Percentiles rank a stretch among this genome's conserved stretches.
phyloP scores from a whole-genome alignment of 148 eudicot species.

The Silene conica region DNA sequence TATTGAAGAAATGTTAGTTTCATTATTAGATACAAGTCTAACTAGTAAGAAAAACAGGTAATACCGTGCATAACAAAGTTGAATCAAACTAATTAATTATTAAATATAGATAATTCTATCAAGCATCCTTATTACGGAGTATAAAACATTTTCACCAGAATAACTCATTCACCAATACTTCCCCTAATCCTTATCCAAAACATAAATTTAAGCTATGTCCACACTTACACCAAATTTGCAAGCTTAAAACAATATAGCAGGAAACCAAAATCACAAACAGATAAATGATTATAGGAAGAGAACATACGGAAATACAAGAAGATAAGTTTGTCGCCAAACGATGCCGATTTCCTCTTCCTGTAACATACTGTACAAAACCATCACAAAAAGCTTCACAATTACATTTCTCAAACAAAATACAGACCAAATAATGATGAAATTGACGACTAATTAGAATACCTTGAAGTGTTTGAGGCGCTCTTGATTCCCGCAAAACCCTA shows the following conservation, averaged over 20 bases:
- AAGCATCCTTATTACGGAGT: not conserved
- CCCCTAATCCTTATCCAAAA: not conserved
- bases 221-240: not conserved
- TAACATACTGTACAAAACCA: slow-evolving; percentile 31
- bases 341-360: slow-evolving; percentile 32
- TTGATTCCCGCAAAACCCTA: slow-evolving; percentile 45
- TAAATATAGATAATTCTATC: no score
- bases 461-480: slow-evolving; percentile 29
- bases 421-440: not conserved
- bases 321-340: slow-evolving; percentile 24
- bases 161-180: no score
- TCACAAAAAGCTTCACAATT: slow-evolving; percentile 1
- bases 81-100: no score
- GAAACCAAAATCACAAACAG: not conserved
- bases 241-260: not conserved
- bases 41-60: no score
- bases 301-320: slow-evolving; percentile 46
- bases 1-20: not conserved
- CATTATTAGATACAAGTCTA: not conserved
- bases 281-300: not conserved
- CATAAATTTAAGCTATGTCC: not conserved
- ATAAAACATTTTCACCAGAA: not conserved
- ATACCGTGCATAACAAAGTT: no score
- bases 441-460: slow-evolving; percentile 26
- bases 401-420: not conserved